Percentiles rank a stretch among this genome's conserved stretches.
phyloP scores from a whole-genome alignment of 2,329 filamentous ascomycete species.

The Colletotrichum liaoningense region DNA sequence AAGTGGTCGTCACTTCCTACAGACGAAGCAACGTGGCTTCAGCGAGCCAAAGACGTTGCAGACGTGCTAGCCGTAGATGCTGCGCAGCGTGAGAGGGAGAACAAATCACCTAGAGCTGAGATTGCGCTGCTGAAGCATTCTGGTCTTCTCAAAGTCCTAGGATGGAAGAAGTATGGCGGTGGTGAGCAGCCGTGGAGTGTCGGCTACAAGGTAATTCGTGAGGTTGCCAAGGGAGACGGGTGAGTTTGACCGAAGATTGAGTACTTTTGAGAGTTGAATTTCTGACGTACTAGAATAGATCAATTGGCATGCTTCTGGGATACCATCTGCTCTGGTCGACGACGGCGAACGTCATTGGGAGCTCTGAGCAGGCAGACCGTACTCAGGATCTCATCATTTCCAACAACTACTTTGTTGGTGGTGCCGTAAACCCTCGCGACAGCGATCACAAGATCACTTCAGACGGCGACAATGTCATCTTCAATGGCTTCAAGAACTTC shows the following conservation, averaged over 20 bases:
- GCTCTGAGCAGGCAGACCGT: conserved; percentile 67
- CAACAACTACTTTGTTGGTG: conserved; percentile 75
- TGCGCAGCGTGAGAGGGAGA: conserved; percentile 48
- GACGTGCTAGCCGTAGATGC: conserved; percentile 48
- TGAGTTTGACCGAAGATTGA: conserved; percentile 39
- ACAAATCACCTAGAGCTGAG: conserved; percentile 54
- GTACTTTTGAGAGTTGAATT: not conserved
- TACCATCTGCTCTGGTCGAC: conserved; percentile 75
- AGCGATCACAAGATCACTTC: conserved; percentile 67
- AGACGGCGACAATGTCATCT: conserved; percentile 66
- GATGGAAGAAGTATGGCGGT: conserved; percentile 54
- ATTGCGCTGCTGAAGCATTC: conserved; percentile 54
- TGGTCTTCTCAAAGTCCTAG: conserved; percentile 52
- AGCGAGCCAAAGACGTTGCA: conserved; percentile 52
- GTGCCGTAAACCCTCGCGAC: conserved; percentile 74
- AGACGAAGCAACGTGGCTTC: conserved; percentile 49
- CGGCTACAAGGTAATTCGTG: conserved; percentile 69
- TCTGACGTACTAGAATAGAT: conserved; percentile 45
- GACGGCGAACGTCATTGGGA: conserved; percentile 71
- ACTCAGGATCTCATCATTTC: conserved; percentile 66
- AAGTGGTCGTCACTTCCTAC: conserved; percentile 49
- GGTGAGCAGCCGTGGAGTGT: conserved; percentile 58
- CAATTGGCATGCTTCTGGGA: conserved; percentile 73
- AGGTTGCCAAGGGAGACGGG: conserved; percentile 74
- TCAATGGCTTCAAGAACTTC: conserved; percentile 73